A percentile compares a stretch with the other conserved stretches of the same genome.
phyloP scores from a whole-genome alignment of 2,329 filamentous ascomycete species.

The Macrophomina pseudophaseolina region DNA sequence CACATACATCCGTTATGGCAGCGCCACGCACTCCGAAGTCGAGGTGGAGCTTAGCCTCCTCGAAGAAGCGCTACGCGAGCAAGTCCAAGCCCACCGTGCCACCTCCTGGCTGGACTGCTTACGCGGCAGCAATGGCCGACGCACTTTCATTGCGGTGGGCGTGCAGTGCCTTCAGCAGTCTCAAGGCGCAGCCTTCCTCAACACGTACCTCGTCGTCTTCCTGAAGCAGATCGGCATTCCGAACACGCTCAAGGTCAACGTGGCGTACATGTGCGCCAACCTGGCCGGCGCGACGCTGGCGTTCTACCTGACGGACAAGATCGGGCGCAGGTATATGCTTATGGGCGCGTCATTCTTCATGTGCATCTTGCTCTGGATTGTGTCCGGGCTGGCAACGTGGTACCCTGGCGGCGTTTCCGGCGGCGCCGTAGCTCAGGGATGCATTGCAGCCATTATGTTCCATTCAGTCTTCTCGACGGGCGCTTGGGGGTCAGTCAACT shows the following conservation, averaged over 20 bases:
- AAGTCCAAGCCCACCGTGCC: not conserved
- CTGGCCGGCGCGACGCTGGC: not conserved
- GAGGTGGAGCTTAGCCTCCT: slow-evolving; percentile 44
- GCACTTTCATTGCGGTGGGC: slow-evolving; percentile 13
- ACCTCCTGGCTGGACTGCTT: slow-evolving; percentile 29
- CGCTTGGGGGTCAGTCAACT: slow-evolving; percentile 17
- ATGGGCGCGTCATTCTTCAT: slow-evolving; percentile 1
- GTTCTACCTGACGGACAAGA: slow-evolving; percentile 17
- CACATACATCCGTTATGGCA: slow-evolving; percentile 46
- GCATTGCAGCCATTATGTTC: slow-evolving; percentile 13
- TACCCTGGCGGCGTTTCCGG: slow-evolving; percentile 10
- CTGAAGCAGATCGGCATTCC: slow-evolving; percentile 12
- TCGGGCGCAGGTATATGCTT: slow-evolving; percentile 6
- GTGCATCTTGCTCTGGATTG: slow-evolving; percentile 5
- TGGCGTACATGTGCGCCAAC: slow-evolving; percentile 3
- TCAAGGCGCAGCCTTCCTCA: slow-evolving; percentile 10
- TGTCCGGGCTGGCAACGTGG: slow-evolving; percentile 14
- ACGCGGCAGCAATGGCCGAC: slow-evolving; percentile 5
- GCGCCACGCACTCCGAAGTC: slow-evolving; percentile 45
- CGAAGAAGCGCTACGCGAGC: not conserved
- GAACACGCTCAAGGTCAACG: slow-evolving; percentile 6
- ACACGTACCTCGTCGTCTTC: slow-evolving; percentile 18
- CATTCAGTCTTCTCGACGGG: slow-evolving; percentile 12
- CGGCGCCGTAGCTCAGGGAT: not conserved
- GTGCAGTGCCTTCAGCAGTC: slow-evolving; percentile 12